Evolutionary conservation across 345 rosid species (phyloP), one percentile per base, ranked within the genome.

Genomic region (Pugionium cornutum): DNA sequence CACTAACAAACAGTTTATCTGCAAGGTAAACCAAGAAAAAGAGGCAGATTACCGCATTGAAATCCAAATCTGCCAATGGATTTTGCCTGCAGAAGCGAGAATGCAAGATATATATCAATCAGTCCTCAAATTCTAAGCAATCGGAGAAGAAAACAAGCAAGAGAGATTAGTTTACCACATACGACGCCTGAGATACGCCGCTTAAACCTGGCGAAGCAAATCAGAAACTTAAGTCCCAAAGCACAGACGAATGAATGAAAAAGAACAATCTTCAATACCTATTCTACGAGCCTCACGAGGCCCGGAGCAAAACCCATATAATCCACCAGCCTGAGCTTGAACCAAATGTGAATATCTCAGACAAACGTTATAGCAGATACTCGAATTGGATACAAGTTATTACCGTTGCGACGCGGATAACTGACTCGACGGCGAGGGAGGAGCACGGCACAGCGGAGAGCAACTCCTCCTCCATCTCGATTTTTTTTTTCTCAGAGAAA

Each of bases 251-350:
- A 18, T 18, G 18, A 18, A 18, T 18, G 18, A 11, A 56, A 11
- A 1, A 9, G 45, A 46, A n/a, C n/a, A 7, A 27, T 35, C 1
- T 9, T 29, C 43, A 30, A 18, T 62, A 85, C 98, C 97, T 47
- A 34, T 61, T 58, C 69, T 79, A 74, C 88, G 78, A 69, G 91
- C 91, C 10, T 81, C 81, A 10, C 75, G 66, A 4, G 97, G 88
- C 47, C 86, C 88, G 35, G 72, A 53, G 70, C 87, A 92, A 11
- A 80, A 34, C 3, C 98, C 97, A 80, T 91, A 84, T 42, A 84
- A 78, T 36, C 86, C 88, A 71, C 94, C 94, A 4, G 89, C 89
- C 97, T 89, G 76, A 65, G 70, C 67, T 42, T 51, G 1, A 11
- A 28, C 30, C 54, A 48, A 71, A 32, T 41, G 32, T 30, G 1